phyloP scores from a whole-genome alignment of 805 yeast species.

The Zygosaccharomyces rouxii region DNA sequence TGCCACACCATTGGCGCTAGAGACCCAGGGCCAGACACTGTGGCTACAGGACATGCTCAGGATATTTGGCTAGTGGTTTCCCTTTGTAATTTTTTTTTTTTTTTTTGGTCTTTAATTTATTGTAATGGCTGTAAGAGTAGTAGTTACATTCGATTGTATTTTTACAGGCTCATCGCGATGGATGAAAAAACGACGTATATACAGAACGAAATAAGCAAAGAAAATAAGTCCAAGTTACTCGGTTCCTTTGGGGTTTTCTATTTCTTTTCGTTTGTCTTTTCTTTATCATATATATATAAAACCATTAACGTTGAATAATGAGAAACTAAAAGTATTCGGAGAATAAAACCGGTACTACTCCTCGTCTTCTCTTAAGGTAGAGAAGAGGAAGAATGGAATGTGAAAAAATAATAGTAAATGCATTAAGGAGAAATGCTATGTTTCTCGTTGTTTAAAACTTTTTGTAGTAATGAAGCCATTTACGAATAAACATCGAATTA shows the following conservation, averaged over 20 bases:
- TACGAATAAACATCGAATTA: slow-evolving; percentile 29
- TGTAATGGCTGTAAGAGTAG: neutral
- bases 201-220: neutral
- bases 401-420: neutral
- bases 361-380: neutral
- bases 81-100: too few relatives aligned
- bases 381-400: neutral
- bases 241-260: neutral
- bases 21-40: slow-evolving; percentile 29
- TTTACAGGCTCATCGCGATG: slow-evolving; percentile 1
- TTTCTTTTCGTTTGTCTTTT: neutral
- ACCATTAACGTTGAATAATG: neutral
- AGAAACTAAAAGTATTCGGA: neutral
- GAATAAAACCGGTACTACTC: neutral
- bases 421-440: neutral
- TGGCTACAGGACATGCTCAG: slow-evolving; percentile 10
- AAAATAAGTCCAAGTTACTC: neutral
- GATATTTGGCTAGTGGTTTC: too few relatives aligned
- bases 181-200: neutral
- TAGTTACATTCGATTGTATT: neutral
- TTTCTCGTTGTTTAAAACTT: slow-evolving; percentile 21
- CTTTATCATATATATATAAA: neutral
- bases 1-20: slow-evolving; percentile 42
- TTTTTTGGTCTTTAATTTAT: neutral
- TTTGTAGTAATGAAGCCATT: slow-evolving; percentile 35